Percentiles rank a stretch among this genome's conserved stretches.
Evolutionary conservation across 2,329 filamentous ascomycete genomes (phyloP).

Genomic region (Ophiostoma perfectum): DNA sequence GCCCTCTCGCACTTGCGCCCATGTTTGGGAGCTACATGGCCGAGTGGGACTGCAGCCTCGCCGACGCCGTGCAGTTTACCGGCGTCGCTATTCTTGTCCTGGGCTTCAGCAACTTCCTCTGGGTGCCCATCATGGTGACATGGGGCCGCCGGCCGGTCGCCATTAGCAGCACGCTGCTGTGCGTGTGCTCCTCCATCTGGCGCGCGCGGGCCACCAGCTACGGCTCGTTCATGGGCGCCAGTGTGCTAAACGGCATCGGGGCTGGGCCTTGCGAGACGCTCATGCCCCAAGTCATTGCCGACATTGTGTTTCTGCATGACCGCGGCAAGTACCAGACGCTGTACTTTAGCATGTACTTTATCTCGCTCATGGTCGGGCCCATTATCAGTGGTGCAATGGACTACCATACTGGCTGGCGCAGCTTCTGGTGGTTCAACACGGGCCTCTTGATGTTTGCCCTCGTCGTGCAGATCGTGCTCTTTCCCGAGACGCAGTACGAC

Average conservation of each 20-base stretch:
- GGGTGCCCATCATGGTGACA: slow-evolving; percentile 44
- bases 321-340: slow-evolving; percentile 49
- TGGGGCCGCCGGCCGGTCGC: slow-evolving; percentile 45
- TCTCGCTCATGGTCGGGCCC: slow-evolving; percentile 48
- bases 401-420: slow-evolving; percentile 52
- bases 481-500: slow-evolving; percentile 59
- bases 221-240: slow-evolving; percentile 58
- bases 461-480: slow-evolving; percentile 51
- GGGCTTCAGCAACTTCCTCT: slow-evolving; percentile 48
- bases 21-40: slow-evolving; percentile 56
- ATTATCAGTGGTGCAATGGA: slow-evolving; percentile 52
- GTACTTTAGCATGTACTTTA: slow-evolving; percentile 59
- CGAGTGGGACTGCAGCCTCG: slow-evolving; percentile 48
- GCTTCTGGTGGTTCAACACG: slow-evolving; percentile 63
- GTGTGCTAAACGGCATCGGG: slow-evolving; percentile 56
- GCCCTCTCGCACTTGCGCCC: slow-evolving; percentile 39
- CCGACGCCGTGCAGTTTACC: slow-evolving; percentile 47
- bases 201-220: slow-evolving; percentile 38
- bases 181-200: slow-evolving; percentile 43
- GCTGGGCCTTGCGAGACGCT: slow-evolving; percentile 59
- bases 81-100: slow-evolving; percentile 45
- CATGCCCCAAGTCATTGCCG: slow-evolving; percentile 58
- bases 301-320: slow-evolving; percentile 60
- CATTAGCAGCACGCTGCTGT: slow-evolving; percentile 41
- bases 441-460: slow-evolving; percentile 46